Evolutionary conservation across 2,329 filamentous ascomycete species (phyloP).

Genomic region (Lachnellula hyalina): DNA sequence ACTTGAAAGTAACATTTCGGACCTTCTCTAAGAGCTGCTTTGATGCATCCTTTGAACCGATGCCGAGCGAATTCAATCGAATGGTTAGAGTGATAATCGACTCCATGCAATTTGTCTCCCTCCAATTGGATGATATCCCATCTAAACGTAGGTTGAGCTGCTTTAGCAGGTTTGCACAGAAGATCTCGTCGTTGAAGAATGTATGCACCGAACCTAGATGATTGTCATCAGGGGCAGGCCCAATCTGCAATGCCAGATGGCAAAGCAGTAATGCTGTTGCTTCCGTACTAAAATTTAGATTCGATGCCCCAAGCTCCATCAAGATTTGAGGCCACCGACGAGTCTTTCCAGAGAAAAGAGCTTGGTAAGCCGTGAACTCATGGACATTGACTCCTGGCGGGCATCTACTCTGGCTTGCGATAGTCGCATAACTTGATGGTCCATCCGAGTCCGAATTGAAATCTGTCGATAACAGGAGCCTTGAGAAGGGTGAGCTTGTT

Average conservation of each 20-base stretch:
- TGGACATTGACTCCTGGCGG: slow-evolving; percentile 41
- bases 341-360: slow-evolving; percentile 38
- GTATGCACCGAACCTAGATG: slow-evolving; percentile 42
- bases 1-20: slow-evolving; percentile 41
- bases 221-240: slow-evolving; percentile 37
- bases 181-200: slow-evolving; percentile 43
- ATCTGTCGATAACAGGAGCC: slow-evolving; percentile 11
- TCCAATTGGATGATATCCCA: slow-evolving; percentile 49
- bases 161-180: slow-evolving; percentile 44
- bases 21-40: slow-evolving; percentile 36
- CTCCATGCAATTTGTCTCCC: slow-evolving; percentile 54
- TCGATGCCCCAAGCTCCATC: slow-evolving; percentile 45
- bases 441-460: slow-evolving; percentile 22
- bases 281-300: slow-evolving; percentile 55
- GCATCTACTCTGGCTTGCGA: slow-evolving; percentile 42
- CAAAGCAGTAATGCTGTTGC: slow-evolving; percentile 44
- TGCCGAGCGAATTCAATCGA: slow-evolving; percentile 32
- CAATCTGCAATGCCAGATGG: slow-evolving; percentile 50
- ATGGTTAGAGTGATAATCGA: slow-evolving; percentile 47
- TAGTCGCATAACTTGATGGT: slow-evolving; percentile 36
- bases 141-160: slow-evolving; percentile 44
- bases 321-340: slow-evolving; percentile 45
- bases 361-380: slow-evolving; percentile 44
- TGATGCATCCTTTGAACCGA: background rate
- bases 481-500: slow-evolving; percentile 23